Conservation (phyloP, 2,329 filamentous ascomycete genomes). For the Ascomycota sp. region DNA sequence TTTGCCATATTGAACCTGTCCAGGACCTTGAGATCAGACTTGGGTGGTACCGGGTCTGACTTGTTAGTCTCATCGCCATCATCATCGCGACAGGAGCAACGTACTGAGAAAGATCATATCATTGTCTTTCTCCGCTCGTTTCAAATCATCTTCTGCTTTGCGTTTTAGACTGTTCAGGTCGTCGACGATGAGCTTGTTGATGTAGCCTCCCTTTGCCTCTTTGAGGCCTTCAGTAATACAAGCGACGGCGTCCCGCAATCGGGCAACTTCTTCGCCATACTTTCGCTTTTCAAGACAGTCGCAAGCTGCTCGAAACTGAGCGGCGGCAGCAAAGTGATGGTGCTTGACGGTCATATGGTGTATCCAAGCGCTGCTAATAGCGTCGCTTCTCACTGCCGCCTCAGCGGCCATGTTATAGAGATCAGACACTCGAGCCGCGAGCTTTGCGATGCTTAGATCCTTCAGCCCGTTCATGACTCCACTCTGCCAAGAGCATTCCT, state of each 20-base stretch:
- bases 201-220: slow-evolving; percentile 47
- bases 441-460: slow-evolving; percentile 73
- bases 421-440: slow-evolving; percentile 76
- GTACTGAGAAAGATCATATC: slow-evolving; percentile 75
- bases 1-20: slow-evolving; percentile 78
- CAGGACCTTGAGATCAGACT: slow-evolving; percentile 65
- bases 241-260: slow-evolving; percentile 56
- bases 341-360: slow-evolving; percentile 95
- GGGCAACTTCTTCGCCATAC: slow-evolving; percentile 85
- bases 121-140: slow-evolving; percentile 85
- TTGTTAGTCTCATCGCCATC: slow-evolving; percentile 9
- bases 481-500: slow-evolving; percentile 97
- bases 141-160: slow-evolving; percentile 66
- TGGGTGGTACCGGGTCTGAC: slow-evolving; percentile 54
- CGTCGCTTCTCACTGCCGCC: slow-evolving; percentile 67
- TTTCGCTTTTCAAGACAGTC: slow-evolving; percentile 83
- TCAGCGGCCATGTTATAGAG: slow-evolving; percentile 71
- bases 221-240: slow-evolving; percentile 75
- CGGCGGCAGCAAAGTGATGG: slow-evolving; percentile 86
- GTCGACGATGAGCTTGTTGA: slow-evolving; percentile 59
- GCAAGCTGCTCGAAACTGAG: slow-evolving; percentile 75
- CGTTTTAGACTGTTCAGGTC: slow-evolving; percentile 69
- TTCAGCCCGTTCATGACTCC: slow-evolving; percentile 86
- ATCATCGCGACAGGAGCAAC: slow-evolving; percentile 6
- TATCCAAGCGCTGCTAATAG: slow-evolving; percentile 86